Conservation (phyloP, 805 yeast genomes). For the Saccharomycopsis amapae region DNA sequence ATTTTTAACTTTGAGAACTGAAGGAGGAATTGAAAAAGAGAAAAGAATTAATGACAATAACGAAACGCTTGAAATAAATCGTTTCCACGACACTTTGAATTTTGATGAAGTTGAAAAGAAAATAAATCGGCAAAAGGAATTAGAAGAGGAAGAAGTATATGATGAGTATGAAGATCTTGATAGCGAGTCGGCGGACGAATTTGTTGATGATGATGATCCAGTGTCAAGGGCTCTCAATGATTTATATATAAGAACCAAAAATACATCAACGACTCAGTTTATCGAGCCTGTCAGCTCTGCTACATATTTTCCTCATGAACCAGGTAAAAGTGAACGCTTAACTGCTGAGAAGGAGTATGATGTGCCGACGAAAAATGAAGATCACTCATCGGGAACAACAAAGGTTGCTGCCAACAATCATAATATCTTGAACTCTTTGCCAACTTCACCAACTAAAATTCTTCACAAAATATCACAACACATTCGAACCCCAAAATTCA, state of each 20-base stretch:
- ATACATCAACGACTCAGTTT: not conserved
- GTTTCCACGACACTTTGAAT: too few relatives aligned
- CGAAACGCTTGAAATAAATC: too few relatives aligned
- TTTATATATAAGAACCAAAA: not conserved
- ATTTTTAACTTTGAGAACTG: too few relatives aligned
- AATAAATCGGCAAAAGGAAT: too few relatives aligned
- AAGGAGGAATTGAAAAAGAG: too few relatives aligned
- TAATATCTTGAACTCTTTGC: not conserved
- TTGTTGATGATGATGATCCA: too few relatives aligned
- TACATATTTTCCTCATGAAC: slow-evolving; percentile 63
- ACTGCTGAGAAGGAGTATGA: not conserved
- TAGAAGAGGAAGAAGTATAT: too few relatives aligned
- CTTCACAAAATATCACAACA: not conserved
- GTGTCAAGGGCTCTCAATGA: not conserved
- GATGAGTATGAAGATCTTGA: slow-evolving; percentile 3
- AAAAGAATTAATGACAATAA: too few relatives aligned
- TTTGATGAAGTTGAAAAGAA: too few relatives aligned
- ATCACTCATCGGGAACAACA: not conserved
- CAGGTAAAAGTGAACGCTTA: slow-evolving; percentile 19
- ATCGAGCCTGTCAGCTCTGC: slow-evolving; percentile 61
- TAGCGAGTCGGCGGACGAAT: not conserved
- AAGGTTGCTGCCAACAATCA: not conserved
- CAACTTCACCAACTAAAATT: not conserved
- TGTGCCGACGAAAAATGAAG: not conserved
- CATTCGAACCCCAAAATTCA: not conserved